These are phyloP conservation scores for Saturnispora zaruensis DNA, from an alignment of 805 yeast genomes.

Conservation along the genomic window DNA sequence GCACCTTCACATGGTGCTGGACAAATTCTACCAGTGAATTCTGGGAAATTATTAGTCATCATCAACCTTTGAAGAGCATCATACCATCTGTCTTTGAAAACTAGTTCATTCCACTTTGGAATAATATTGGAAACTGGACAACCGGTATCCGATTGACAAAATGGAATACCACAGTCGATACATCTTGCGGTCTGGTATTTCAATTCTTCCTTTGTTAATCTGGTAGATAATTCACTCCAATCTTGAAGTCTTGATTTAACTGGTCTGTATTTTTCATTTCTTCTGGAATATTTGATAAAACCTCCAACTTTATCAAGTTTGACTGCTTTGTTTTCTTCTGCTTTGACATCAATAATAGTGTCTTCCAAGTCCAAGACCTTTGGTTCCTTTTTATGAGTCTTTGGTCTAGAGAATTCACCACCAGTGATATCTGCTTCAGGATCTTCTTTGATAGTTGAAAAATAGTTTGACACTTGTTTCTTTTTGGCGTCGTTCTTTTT, in stretches of 20 bases:
- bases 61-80: conserved; percentile 85
- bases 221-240: conserved; percentile 83
- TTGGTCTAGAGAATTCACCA: conserved; percentile 69
- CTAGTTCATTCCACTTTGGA: conserved; percentile 97
- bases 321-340: conserved; percentile 54
- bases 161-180: conserved; percentile 99
- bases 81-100: conserved; percentile 89
- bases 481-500: conserved; percentile 55
- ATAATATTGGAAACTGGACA: conserved; percentile 96
- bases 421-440: conserved; percentile 82
- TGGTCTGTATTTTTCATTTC: conserved; percentile 77
- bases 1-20: conserved; percentile 99
- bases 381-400: conserved; percentile 52
- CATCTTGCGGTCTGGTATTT: conserved; percentile 92
- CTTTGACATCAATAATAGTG: conserved; percentile 60
- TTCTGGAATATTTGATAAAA: conserved; percentile 87
- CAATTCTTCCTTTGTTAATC: conserved; percentile 79
- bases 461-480: conserved; percentile 55
- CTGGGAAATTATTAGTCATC: conserved; percentile 98
- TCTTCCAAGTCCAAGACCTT: conserved; percentile 86
- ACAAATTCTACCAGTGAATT: conserved; percentile 95
- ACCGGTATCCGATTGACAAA: conserved; percentile 96
- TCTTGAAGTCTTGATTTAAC: conserved; percentile 71
- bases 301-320: conserved; percentile 79
- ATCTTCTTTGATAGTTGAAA: conserved; percentile 69